Base-by-base conservation (phyloP, 306 rosid species). In the Vachellia pachyceras region DNA sequence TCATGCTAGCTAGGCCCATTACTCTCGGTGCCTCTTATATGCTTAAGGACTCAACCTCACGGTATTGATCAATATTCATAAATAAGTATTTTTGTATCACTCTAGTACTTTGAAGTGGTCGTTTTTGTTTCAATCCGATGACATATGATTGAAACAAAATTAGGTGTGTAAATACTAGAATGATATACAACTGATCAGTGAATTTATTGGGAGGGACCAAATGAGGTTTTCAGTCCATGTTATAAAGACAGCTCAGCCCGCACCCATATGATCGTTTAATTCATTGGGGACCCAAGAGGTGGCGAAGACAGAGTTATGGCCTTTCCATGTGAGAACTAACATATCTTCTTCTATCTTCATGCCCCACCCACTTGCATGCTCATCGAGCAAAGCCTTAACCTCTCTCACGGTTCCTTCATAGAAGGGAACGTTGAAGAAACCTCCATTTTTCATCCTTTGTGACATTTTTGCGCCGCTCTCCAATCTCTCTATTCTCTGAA, bases 341-440 rank as follows among this genome's bases (percentile, higher is more conserved):
- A 85, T 86, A 49, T 87, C 94, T 76, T 93, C 99, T 78, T 95
- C 98, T 49, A 85, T 90, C 82, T 95, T 95, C 99, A 95, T 93
- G 1, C 98, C 99, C 99, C 99, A 95, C 8, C 97, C 99, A 80
- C 94, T 90, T n/a, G 98, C 98, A 80, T 95, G 98, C 72, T 93
- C 99, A 75, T 94, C 97, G 33, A 95, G 87, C 94, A 93, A 89
- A 6, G 23, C 87, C 83, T 90, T 93, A 25, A 93, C 96, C 79
- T 93, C 98, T 45, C 45, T 76, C 17, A 84, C 79, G 14, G 94
- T 90, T 73, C 89, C 97, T 50, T 93, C 98, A 37, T 88, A 79
- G 72, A 95, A 93, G 7, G 90, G 84, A 18, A 86, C 75, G 79
- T 89, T 86, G 13, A 81, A 66, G 68, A 83, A 91, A 0, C 99